These are phyloP conservation scores for Lachancea thermotolerans DNA, from an alignment of 805 yeast species.

Conservation along the genomic window DNA sequence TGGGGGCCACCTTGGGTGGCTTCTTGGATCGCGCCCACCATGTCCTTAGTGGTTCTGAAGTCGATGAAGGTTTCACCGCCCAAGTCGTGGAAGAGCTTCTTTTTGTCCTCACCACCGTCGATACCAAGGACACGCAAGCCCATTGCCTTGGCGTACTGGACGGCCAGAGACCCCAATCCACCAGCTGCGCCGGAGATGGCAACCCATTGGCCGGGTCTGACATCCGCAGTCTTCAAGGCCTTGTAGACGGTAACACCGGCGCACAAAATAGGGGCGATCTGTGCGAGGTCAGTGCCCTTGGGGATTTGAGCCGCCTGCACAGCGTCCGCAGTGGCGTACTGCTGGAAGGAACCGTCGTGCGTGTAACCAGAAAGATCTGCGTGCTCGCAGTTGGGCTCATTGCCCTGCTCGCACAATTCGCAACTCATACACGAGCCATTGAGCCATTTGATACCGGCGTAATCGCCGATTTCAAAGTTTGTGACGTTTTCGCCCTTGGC, in stretches of 20 bases:
- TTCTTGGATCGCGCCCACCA: slow-evolving; percentile 38
- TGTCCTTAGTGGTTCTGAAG: slow-evolving; percentile 44
- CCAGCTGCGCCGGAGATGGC: slow-evolving; percentile 77
- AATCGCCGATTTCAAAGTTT: slow-evolving; percentile 58
- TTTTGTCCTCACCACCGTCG: slow-evolving; percentile 70
- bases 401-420: slow-evolving; percentile 53
- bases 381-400: slow-evolving; percentile 59
- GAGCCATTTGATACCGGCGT: slow-evolving; percentile 64
- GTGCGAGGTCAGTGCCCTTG: slow-evolving; percentile 45
- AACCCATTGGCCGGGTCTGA: slow-evolving; percentile 64
- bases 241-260: slow-evolving; percentile 66
- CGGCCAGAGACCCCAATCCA: slow-evolving; percentile 70
- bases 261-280: slow-evolving; percentile 57
- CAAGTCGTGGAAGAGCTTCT: slow-evolving; percentile 41
- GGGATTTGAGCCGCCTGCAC: slow-evolving; percentile 58
- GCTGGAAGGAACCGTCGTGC: slow-evolving; percentile 63
- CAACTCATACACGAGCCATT: slow-evolving; percentile 61
- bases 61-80: slow-evolving; percentile 64
- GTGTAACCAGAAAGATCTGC: slow-evolving; percentile 73
- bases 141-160: slow-evolving; percentile 72
- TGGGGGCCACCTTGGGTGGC: slow-evolving; percentile 62
- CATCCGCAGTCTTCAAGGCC: slow-evolving; percentile 54
- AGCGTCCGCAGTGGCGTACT: slow-evolving; percentile 60
- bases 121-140: slow-evolving; percentile 65
- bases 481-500: slow-evolving; percentile 53